Percentiles rank a stretch among this genome's conserved stretches.
Conservation (phyloP, 2,329 filamentous ascomycete species). For the Alternaria ventricosa region DNA sequence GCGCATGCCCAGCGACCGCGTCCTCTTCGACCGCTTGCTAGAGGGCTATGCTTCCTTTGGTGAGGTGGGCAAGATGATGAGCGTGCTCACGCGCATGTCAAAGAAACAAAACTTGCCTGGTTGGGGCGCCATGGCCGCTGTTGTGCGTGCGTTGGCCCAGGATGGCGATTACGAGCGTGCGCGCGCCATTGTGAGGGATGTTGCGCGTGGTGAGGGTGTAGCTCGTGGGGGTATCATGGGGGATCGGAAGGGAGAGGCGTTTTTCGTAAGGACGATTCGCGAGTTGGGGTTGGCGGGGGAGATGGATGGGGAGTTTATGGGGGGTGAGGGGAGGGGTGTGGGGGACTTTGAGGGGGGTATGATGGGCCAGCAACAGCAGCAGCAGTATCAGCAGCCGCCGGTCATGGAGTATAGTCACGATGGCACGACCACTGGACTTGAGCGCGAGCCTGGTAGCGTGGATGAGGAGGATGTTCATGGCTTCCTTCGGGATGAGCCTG, state of each 20-base stretch:
- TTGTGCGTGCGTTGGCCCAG: conserved; percentile 49
- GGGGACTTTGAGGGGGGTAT: neutral
- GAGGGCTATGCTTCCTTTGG: conserved; percentile 67
- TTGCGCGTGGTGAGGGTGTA: conserved; percentile 42
- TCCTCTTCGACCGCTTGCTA: conserved; percentile 74
- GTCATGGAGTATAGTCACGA: neutral
- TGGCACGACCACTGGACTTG: neutral
- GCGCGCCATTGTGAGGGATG: conserved; percentile 46
- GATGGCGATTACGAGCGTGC: conserved; percentile 46
- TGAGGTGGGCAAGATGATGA: conserved; percentile 56
- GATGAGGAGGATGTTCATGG: conserved; percentile 18
- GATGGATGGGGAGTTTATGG: conserved; percentile 13
- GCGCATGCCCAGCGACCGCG: conserved; percentile 55
- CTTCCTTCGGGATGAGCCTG: conserved; percentile 19
- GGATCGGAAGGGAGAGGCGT: conserved; percentile 4
- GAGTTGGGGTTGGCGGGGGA: conserved; percentile 19
- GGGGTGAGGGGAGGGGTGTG: neutral
- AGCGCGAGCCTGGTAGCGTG: neutral
- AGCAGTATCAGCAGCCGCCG: neutral
- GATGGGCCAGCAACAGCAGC: neutral
- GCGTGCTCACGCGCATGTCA: conserved; percentile 49
- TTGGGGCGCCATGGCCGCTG: conserved; percentile 50
- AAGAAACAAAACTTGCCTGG: conserved; percentile 50
- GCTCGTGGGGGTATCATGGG: conserved; percentile 30
- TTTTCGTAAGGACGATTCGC: conserved; percentile 25